Evolutionary conservation across 31 red algal species (phyloP).

Genomic region (Endocladia muricata): DNA sequence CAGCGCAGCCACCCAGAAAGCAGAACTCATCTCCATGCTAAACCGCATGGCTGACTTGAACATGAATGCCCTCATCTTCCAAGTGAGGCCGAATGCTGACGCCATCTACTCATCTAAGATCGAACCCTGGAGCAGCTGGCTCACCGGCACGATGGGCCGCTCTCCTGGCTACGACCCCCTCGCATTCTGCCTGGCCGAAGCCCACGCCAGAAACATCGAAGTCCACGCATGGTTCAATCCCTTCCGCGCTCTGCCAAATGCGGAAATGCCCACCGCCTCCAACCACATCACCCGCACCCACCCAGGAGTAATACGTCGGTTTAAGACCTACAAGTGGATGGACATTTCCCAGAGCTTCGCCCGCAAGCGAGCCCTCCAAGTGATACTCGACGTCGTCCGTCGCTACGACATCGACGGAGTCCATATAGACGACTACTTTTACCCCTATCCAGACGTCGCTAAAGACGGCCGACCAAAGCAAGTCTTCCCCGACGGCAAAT

Average conservation of each 20-base stretch:
- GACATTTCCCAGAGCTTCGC: background rate
- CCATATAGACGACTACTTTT: conserved; percentile 13
- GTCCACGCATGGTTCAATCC: conserved; percentile 20
- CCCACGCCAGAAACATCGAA: conserved; percentile 7
- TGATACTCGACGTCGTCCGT: conserved; percentile 10
- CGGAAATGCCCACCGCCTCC: background rate
- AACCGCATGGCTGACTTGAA: background rate
- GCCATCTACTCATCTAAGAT: background rate
- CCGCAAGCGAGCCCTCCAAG: background rate
- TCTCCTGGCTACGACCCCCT: conserved; percentile 2
- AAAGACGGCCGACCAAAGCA: background rate
- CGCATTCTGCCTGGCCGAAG: background rate
- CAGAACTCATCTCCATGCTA: background rate
- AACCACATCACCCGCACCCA: conserved; percentile 1
- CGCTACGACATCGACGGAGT: conserved; percentile 17
- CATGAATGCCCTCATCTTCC: conserved; percentile 11
- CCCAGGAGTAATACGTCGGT: background rate
- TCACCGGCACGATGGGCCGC: conserved; percentile 5
- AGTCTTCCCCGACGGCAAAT: conserved; percentile 5
- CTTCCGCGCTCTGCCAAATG: background rate
- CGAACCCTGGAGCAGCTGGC: conserved; percentile 15
- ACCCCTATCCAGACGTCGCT: conserved; percentile 4
- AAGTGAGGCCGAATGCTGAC: conserved; percentile 2
- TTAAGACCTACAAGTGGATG: conserved; percentile 5
- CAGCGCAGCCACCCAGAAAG: conserved; percentile 3